Percentiles rank a stretch among this genome's conserved stretches.
Conservation (phyloP, 2,329 filamentous ascomycete genomes). For the Ophiocordyceps sinensis region DNA sequence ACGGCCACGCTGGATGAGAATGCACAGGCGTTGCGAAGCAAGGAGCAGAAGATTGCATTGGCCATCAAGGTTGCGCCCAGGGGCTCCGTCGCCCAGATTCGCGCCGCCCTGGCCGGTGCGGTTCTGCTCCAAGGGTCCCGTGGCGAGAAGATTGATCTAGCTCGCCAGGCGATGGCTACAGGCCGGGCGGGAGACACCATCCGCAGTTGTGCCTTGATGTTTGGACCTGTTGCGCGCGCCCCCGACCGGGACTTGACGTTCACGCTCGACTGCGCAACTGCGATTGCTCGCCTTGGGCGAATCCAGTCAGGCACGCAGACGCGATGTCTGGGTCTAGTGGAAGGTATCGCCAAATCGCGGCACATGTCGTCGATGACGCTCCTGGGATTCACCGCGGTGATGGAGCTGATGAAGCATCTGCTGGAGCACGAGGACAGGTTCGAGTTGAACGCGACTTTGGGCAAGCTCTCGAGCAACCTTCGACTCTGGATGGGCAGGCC, state of each 20-base stretch:
- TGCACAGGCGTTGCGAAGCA: constrained; percentile 9
- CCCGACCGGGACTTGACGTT: constrained; percentile 38
- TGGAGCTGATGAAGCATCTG: constrained; percentile 42
- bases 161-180: constrained; percentile 32
- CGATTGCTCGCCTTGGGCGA: constrained; percentile 41
- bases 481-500: constrained; percentile 46
- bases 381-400: constrained; percentile 44
- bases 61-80: constrained; percentile 64
- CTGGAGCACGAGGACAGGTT: constrained; percentile 30
- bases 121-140: constrained; percentile 39
- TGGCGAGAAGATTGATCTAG: constrained; percentile 39
- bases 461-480: constrained; percentile 41
- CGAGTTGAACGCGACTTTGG: constrained; percentile 32
- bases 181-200: constrained; percentile 13
- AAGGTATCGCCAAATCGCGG: constrained; percentile 30
- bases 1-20: constrained; percentile 45
- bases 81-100: constrained; percentile 55
- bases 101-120: constrained; percentile 44
- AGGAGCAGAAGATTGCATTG: constrained; percentile 40
- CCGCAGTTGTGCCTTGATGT: constrained; percentile 21
- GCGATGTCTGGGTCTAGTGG: constrained; percentile 31
- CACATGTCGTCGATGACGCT: constrained; percentile 32
- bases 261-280: constrained; percentile 44
- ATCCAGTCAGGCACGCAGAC: constrained; percentile 22
- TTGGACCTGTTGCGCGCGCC: constrained; percentile 26